Evolutionary conservation across 1,284 basidiomycete species (phyloP), one percentile per base, ranked within the genome.

Genomic region (Melanopsichium pennsylvanicum): DNA sequence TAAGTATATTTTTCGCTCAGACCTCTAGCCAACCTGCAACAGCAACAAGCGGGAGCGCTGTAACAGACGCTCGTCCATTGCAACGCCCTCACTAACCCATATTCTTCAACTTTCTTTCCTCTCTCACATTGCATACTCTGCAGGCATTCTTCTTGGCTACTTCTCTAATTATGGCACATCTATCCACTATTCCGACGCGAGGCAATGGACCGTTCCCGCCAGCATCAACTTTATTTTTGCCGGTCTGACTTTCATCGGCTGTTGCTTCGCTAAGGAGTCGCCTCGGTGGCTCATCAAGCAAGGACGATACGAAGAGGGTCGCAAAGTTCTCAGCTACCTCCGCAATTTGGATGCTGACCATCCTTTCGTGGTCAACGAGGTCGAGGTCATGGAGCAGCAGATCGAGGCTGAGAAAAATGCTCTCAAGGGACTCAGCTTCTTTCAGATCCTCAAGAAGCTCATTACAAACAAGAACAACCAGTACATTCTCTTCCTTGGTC

Each of bases 211-310:
- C 39, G 55, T 72, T 35, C 71, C 69, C 5, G 62, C 63, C 11
- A 16, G 46, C 9, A 58, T 72, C 62, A 74, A 74, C 55, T 71
- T 71, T n/a, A 64, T 74, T 37, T 68, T 63, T 37, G 71, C 64
- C 42, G 57, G 64, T n/a, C 18, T 72, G 13, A 62, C 62, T 26
- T 66, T 72, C 39, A 32, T 71, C 16, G 52, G 43, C 15, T 61
- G 52, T 27, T 21, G 64, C 40, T 70, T 74, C 33, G 61, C 70
- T 44, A 42, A 47, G 19, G 72, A 74, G 49, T 72, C 69, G 29
- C 72, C 72, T 4, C 70, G 72, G 25, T 71, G 69, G 64, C 62
- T 74, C 15, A 58, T 69, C 54, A 72, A 74, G 55, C 35, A 59
- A 25, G 56, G 57, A 7, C 51, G 56, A 2, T 54, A 52, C 25